Conservation (phyloP, 371 early-diverging fungal genomes). For the Mortierella sp. region DNA sequence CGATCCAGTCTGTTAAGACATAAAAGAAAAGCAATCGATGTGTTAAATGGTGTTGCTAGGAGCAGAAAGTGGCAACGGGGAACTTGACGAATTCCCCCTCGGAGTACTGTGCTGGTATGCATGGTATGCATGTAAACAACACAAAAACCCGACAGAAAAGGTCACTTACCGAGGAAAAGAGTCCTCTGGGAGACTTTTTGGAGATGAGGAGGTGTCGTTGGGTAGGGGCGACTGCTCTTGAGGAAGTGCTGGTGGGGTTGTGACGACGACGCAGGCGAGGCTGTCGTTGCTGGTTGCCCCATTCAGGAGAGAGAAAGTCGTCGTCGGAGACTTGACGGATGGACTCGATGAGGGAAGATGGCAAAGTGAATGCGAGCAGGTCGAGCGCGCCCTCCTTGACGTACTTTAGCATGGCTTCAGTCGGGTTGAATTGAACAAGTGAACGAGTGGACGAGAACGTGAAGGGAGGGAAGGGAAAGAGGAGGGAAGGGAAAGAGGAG, state of each 20-base stretch:
- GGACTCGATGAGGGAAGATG: constrained; percentile 44
- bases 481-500: background rate
- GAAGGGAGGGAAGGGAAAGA: background rate
- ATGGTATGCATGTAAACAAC: background rate
- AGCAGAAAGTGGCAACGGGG: background rate
- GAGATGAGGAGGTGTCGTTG: constrained; percentile 6
- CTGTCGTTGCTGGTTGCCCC: constrained; percentile 26
- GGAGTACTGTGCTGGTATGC: too few species aligned
- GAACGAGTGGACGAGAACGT: background rate
- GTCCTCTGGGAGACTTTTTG: background rate
- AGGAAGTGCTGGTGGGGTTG: constrained; percentile 11
- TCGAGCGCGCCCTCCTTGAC: constrained; percentile 56
- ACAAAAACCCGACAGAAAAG: background rate
- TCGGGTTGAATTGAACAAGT: background rate
- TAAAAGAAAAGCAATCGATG: background rate
- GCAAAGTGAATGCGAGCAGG: constrained; percentile 39
- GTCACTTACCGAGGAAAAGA: background rate
- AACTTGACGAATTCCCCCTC: too few species aligned
- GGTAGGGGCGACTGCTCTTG: constrained; percentile 25
- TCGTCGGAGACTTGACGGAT: constrained; percentile 55
- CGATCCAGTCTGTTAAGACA: background rate
- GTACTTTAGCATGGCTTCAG: constrained; percentile 39
- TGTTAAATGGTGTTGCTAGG: background rate
- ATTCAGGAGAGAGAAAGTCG: constrained; percentile 36
- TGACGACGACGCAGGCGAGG: constrained; percentile 28